Base-by-base conservation (phyloP, 169 alveolate species). In the Babesia bigemina region DNA sequence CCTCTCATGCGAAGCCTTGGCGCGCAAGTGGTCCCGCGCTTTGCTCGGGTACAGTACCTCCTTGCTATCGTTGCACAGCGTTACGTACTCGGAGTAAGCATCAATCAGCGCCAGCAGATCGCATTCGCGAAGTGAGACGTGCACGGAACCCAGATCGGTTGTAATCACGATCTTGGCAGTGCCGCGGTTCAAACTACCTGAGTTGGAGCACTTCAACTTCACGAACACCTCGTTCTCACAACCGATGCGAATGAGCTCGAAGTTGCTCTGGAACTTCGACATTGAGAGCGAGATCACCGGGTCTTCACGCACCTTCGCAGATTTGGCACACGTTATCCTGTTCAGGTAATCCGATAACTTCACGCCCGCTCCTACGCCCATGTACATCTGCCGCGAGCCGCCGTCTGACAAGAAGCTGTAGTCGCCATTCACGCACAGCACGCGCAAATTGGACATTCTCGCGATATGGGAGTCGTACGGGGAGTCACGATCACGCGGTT, bases 111-210 rank as follows among this genome's bases (percentile, higher is more conserved):
- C 71, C 36, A 63, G 57, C 69, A 81, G 24, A 48, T 81, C 88
- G 67, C 44, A 52, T n/a, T 81, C 88, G 29, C 88, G 69, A 21
- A 81, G 55, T 36, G 65, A 53, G 16, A 63, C 52, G 73, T 81
- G 63, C n/a, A 81, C 48, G 45, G 83, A 60, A 16, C 79, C 84
- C 36, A 81, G 58, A 59, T 39, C 53, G 12, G 53, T 21, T 0
- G 79, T 60, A 17, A 71, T 49, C n/a, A 78, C 58, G 39, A 63
- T 33, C 39, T 47, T 67, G 39, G 87, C 67, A 29, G 47, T 19
- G 4, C 33, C 61, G 8, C 42, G 70, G 7, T 45, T 28, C 45
- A 60, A 16, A 16, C 14, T 7, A 13, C 14, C 21, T 3, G 81
- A 71, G 44, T 67, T 67, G 22, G 76, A 63, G 42, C 67, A 29